Conservation (phyloP, 2,329 filamentous ascomycete genomes). For the Paecilomyces sp. region DNA sequence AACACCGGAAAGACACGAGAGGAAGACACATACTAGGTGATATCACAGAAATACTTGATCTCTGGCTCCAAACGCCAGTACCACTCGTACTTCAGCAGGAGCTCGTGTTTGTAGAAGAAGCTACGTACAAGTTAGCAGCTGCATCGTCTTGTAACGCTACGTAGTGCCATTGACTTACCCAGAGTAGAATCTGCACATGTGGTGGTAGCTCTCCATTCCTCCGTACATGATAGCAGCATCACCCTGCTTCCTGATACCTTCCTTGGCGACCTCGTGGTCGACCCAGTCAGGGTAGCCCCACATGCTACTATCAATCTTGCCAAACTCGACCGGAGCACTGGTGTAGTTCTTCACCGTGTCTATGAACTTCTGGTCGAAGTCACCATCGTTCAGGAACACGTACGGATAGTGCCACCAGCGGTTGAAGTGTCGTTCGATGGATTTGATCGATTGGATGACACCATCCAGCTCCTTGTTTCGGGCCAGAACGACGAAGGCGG, state of each 20-base stretch:
- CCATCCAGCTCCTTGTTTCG: conserved; percentile 95
- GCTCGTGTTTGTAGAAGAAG: conserved; percentile 95
- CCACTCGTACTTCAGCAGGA: conserved; percentile 96
- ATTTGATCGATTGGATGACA: conserved; percentile 94
- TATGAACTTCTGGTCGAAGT: conserved; percentile 93
- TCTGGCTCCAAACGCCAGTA: conserved; percentile 99
- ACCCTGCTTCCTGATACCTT: conserved; percentile 93
- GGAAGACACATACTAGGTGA: conserved; percentile 70
- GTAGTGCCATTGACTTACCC: conserved; percentile 53
- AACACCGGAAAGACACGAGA: conserved; percentile 3
- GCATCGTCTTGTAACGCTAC: conserved; percentile 1
- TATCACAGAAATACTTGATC: conserved; percentile 99
- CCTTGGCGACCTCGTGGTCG: conserved; percentile 84
- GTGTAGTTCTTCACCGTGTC: conserved; percentile 83
- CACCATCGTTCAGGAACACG: conserved; percentile 94
- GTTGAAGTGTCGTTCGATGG: conserved; percentile 97
- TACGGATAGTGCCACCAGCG: conserved; percentile 98
- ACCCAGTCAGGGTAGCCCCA: conserved; percentile 98
- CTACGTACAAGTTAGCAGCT: conserved; percentile 34
- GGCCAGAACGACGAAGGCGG: conserved; percentile 89
- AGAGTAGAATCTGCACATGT: conserved; percentile 99
- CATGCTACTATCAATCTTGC: conserved; percentile 81
- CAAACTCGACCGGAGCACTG: conserved; percentile 82
- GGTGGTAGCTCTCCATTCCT: conserved; percentile 95
- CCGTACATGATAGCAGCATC: conserved; percentile 99